Conservation (phyloP, 2,329 filamentous ascomycete species). For the Aspergillus sergii region DNA sequence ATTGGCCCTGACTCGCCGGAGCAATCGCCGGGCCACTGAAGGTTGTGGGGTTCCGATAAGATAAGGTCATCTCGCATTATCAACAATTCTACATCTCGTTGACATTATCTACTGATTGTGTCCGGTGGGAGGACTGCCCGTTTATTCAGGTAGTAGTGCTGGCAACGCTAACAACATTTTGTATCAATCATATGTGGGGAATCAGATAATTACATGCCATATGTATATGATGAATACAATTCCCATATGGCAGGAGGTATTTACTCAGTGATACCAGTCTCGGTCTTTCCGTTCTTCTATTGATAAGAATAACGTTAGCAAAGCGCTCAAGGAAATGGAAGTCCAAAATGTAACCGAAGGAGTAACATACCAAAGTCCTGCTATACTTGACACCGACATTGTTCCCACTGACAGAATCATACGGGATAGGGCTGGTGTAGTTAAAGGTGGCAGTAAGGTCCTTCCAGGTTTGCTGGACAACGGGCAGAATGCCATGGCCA, state of each 20-base stretch:
- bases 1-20: too few species aligned
- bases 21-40: not conserved
- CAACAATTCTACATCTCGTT: too few species aligned
- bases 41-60: not conserved
- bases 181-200: not conserved
- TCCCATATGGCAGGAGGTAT: not conserved
- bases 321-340: not conserved
- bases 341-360: not conserved
- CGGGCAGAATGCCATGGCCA: conserved; percentile 35
- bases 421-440: conserved; percentile 37
- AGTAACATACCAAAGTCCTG: conserved; percentile 18
- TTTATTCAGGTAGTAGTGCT: too few species aligned
- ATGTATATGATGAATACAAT: not conserved
- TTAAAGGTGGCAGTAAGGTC: conserved; percentile 31
- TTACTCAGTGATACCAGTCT: conserved; percentile 8
- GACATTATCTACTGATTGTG: too few species aligned
- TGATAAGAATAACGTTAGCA: not conserved
- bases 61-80: not conserved
- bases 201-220: not conserved
- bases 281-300: conserved; percentile 12
- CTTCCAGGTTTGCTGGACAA: conserved; percentile 35
- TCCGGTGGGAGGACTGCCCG: too few species aligned
- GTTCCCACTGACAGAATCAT: conserved; percentile 24
- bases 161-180: too few species aligned
- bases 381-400: conserved; percentile 23